Conservation (phyloP, 805 yeast genomes). For the Candida michaelii region DNA sequence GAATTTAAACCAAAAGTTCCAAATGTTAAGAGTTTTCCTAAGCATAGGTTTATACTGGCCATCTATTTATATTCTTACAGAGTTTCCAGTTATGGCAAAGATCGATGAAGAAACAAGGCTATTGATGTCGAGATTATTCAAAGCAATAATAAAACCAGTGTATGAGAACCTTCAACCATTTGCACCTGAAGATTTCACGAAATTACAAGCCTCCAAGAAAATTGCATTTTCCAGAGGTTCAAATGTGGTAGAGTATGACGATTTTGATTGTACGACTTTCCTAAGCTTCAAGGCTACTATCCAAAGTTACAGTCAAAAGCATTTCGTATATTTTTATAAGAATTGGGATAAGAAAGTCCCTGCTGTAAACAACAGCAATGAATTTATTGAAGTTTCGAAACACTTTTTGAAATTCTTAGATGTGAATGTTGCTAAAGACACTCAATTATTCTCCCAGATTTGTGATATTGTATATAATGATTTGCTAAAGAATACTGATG, state of each 20-base stretch:
- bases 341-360: conserved; percentile 51
- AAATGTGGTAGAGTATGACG: conserved; percentile 29
- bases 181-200: conserved; percentile 16
- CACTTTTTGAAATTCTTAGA: conserved; percentile 56
- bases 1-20: conserved; percentile 20
- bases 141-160: conserved; percentile 50
- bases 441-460: conserved; percentile 53
- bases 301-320: conserved; percentile 23
- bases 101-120: conserved; percentile 50
- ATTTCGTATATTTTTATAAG: conserved; percentile 41
- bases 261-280: conserved; percentile 16
- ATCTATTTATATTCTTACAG: conserved; percentile 54
- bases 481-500: conserved; percentile 21
- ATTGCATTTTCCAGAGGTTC: conserved; percentile 24
- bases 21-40: conserved; percentile 53
- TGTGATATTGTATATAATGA: conserved; percentile 56
- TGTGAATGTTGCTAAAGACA: conserved; percentile 48
- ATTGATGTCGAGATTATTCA: conserved; percentile 50
- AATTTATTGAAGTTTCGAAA: conserved; percentile 47
- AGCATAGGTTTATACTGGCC: conserved; percentile 64
- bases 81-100: conserved; percentile 60
- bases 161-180: conserved; percentile 26
- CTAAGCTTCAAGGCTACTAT: conserved; percentile 34
- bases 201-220: conserved; percentile 23
- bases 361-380: conserved; percentile 34